Base-by-base conservation (phyloP, 805 yeast genomes). In the Scheffersomyces stipitis region DNA sequence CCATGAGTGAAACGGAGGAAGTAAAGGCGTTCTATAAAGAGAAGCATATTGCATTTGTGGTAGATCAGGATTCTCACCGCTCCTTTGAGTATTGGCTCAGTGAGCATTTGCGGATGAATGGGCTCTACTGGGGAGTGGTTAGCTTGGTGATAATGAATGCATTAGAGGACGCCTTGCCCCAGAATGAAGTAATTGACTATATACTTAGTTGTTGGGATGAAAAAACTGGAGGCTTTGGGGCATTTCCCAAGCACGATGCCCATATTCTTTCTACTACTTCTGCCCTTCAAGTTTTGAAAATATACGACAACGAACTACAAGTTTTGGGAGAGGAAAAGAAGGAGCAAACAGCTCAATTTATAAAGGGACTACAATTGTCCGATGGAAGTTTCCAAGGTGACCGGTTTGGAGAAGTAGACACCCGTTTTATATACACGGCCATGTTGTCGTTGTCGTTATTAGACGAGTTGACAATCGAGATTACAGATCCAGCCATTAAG, bases 51-150 rank as follows among this genome's bases (percentile, higher is more conserved):
- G 49, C 60, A 17, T 69, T 57, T 46, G 55, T 67, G 15, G 44
- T 60, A 32, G 56, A 57, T 15, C 64, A 66, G 24, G 70, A 69
- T 45, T 60, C 66, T 10, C 52, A 54, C 27, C 75, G 37, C 73
- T 80, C 56, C 75, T 83, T 54, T 66, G 89, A 84, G 49, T 90
- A 88, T 61, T 88, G 96, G 93, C 61, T 90, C 34, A 78, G 87
- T 8, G 98, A 93, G 52, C 98, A 93, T 58, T 68, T 93, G 33
- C 73, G 97, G 22, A 62, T 93, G 71, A 88, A 86, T 51, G 99
- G 98, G 1, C 72, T 93, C 0, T 93, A 93, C 58, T 93, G 99
- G 99, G 98, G 97, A 0, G 66, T 87, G 3, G 83, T 85, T 13
- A 88, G 96, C 0, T 60, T 90, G 22, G 75, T 76, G 33, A 60